Base-by-base conservation (phyloP, 768 basidiomycete species). In the Exidia glandulosa region DNA sequence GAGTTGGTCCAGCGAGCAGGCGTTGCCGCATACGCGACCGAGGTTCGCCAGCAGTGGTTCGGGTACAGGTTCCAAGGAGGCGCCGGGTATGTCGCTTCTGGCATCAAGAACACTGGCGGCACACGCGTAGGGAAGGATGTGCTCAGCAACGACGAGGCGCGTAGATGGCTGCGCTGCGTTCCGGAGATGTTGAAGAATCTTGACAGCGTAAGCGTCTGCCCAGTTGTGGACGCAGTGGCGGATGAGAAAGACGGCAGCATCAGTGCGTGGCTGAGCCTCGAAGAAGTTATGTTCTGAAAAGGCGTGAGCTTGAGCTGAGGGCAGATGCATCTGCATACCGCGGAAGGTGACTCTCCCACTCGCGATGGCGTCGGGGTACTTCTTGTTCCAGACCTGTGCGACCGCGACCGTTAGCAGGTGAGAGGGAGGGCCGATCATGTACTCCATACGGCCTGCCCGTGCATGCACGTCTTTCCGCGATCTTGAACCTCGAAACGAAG, bases 171-270 rank as follows among this genome's bases (percentile, higher is more conserved):
- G 58, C 0, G 78, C 77, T 3, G 74, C 77, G 3, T 71, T 71
- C 13, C 79, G 72, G 4, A 82, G 72, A 31, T 75, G 77, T 19
- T 74, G 67, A 41, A 82, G 67, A 48, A 82, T 80, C 36, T 73
- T 73, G 25, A 61, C 63, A 25, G 81, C 81, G 63, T 73, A 78
- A 1, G 72, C 73, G 62, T 89, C 85, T 1, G 87, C 82, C 88
- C 88, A 90, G 65, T 91, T 88, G 64, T 91, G 88, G 34, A 87
- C 74, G 41, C 89, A 79, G 23, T 84, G 82, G 23, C 87, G 81
- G 32, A 89, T 73, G 33, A 90, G 74, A 67, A 84, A 90, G 7
- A 88, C 81, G 0, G 85, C 79, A 2, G 61, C 1, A 13, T 12
- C 41, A 2, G 68, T 60, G 16, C 67, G 57, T 1, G 72, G 71